Percentiles rank a stretch among this genome's conserved stretches.
Conservation (phyloP, 1,284 basidiomycete genomes). For the Fomitopsis palustris region DNA sequence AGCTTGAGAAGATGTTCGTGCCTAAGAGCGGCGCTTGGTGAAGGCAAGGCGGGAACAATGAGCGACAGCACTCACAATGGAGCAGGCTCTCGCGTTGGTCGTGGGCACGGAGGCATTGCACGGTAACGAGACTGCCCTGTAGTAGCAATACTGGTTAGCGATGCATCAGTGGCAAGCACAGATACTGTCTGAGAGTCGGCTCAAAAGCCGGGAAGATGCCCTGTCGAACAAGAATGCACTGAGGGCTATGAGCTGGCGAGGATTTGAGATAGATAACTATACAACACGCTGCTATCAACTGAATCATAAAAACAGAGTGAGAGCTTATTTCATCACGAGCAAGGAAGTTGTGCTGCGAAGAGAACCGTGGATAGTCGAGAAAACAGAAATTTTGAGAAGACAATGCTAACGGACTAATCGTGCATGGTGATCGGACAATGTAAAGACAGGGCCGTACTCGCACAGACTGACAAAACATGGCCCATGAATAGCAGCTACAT, state of each 20-base stretch:
- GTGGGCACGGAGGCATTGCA: neutral
- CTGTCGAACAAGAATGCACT: neutral
- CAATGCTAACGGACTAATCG: neutral
- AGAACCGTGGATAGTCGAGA: neutral
- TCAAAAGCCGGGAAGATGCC: too few relatives aligned
- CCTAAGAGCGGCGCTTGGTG: neutral
- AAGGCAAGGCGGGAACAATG: neutral
- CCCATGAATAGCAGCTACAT: conserved; percentile 20
- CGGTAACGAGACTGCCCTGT: neutral
- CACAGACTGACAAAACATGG: conserved; percentile 22
- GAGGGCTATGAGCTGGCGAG: neutral
- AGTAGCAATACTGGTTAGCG: neutral
- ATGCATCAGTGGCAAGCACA: neutral
- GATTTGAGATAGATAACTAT: conserved; percentile 4
- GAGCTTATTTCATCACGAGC: conserved; percentile 10
- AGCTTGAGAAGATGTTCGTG: neutral
- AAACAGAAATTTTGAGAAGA: neutral
- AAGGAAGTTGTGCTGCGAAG: conserved; percentile 1
- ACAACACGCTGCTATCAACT: conserved; percentile 2
- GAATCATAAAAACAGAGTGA: conserved; percentile 4
- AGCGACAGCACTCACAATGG: neutral
- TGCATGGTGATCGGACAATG: neutral
- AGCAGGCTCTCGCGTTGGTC: neutral
- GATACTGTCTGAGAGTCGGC: neutral
- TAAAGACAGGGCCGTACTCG: conserved; percentile 13